Conservation (phyloP, 164 flowering plant genomes). For the Chimonanthus praecox region DNA sequence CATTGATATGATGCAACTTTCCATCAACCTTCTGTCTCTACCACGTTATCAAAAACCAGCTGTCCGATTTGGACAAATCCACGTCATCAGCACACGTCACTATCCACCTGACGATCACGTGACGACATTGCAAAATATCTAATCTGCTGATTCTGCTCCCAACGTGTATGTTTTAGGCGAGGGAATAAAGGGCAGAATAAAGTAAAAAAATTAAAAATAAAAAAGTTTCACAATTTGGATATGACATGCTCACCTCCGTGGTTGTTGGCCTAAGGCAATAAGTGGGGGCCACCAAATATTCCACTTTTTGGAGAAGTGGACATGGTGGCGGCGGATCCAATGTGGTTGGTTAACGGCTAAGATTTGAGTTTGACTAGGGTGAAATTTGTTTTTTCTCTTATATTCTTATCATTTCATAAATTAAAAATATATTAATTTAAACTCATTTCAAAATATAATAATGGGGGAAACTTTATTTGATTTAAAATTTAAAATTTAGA, state of each 20-base stretch:
- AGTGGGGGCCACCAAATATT: not conserved
- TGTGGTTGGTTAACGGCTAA: too few species aligned
- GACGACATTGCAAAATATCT: not conserved
- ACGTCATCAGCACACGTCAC: not conserved
- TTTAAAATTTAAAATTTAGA: too few species aligned
- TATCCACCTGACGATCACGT: not conserved
- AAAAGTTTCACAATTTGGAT: not conserved
- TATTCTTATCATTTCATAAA: too few species aligned
- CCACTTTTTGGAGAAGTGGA: not conserved
- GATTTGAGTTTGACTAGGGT: too few species aligned
- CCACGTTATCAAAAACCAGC: not conserved
- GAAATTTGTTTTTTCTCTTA: too few species aligned
- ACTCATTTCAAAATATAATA: too few species aligned
- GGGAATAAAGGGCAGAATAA: not conserved
- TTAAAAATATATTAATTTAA: too few species aligned
- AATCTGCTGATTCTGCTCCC: too few species aligned
- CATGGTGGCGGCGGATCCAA: too few species aligned
- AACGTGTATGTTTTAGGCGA: not conserved
- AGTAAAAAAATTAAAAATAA: not conserved
- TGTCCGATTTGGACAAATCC: not conserved
- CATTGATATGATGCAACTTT: too few species aligned
- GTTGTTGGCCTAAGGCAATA: not conserved
- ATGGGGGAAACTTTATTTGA: too few species aligned
- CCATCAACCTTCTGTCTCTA: not conserved
- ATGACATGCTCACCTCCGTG: not conserved